Percentiles rank a stretch among this genome's conserved stretches.
Evolutionary conservation across 768 basidiomycete genomes (phyloP).

Genomic region (Amanita phalloides): DNA sequence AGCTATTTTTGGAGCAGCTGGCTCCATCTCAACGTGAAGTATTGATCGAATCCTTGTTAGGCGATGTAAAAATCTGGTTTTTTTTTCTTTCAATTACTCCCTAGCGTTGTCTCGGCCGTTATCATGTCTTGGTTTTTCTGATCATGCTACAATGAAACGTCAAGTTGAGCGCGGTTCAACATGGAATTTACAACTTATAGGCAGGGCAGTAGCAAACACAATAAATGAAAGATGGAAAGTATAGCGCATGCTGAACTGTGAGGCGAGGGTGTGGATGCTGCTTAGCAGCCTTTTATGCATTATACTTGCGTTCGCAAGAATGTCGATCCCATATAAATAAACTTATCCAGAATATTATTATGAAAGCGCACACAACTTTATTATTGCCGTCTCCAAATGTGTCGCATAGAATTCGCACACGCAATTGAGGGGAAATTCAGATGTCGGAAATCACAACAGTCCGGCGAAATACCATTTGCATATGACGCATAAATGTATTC

Average conservation of each 20-base stretch:
- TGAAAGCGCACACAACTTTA: neutral
- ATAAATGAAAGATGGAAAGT: constrained; percentile 22
- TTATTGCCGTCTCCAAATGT: neutral
- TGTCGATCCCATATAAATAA: constrained; percentile 25
- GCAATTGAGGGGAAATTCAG: neutral
- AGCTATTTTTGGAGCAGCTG: too few species aligned
- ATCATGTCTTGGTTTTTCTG: neutral
- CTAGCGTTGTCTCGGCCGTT: too few species aligned
- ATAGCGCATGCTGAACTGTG: constrained; percentile 20
- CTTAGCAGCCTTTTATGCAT: constrained; percentile 24
- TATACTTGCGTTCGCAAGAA: constrained; percentile 18
- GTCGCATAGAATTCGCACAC: neutral
- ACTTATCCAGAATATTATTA: constrained; percentile 17
- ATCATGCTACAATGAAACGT: neutral
- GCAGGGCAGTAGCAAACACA: constrained; percentile 23
- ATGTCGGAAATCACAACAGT: too few species aligned
- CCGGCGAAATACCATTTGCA: too few species aligned
- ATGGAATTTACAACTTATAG: constrained; percentile 18
- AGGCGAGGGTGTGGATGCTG: constrained; percentile 12
- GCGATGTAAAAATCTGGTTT: too few species aligned
- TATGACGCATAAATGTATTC: neutral
- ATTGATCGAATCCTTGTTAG: too few species aligned
- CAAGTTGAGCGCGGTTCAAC: neutral
- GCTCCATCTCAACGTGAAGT: too few species aligned
- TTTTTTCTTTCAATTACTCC: too few species aligned